These are phyloP conservation scores for Rhynchospora pubera DNA, from an alignment of 176 grass and related monocot genomes.

Conservation along the genomic window DNA sequence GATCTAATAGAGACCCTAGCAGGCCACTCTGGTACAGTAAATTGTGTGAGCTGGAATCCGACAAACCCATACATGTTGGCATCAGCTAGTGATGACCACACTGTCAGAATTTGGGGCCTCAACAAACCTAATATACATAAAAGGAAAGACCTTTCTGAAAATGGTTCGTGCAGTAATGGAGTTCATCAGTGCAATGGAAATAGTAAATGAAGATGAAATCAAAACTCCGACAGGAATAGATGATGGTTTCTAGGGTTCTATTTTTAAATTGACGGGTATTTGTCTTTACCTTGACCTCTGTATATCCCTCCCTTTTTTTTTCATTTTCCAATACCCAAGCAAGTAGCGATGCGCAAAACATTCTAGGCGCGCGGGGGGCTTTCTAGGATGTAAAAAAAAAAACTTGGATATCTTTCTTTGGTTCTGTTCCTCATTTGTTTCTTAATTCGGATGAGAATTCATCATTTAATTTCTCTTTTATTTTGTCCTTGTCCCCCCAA, in stretches of 20 bases:
- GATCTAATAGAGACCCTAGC: slow-evolving; percentile 58
- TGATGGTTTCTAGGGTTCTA: slow-evolving; percentile 2
- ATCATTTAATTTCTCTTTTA: not conserved
- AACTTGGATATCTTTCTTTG: slow-evolving; percentile 37
- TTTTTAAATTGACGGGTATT: slow-evolving; percentile 11
- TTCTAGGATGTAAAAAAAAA: slow-evolving; percentile 26
- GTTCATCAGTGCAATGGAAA: slow-evolving; percentile 66
- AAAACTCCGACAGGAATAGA: slow-evolving; percentile 32
- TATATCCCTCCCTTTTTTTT: slow-evolving; percentile 47
- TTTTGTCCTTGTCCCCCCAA: too few species aligned
- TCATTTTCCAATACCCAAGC: slow-evolving; percentile 27
- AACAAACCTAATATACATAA: slow-evolving; percentile 39
- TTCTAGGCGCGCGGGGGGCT: slow-evolving; percentile 30
- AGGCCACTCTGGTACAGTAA: slow-evolving; percentile 78
- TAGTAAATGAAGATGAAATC: slow-evolving; percentile 27
- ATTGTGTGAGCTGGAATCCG: slow-evolving; percentile 92
- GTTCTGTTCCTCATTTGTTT: slow-evolving; percentile 51
- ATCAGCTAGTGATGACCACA: slow-evolving; percentile 71
- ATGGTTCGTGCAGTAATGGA: slow-evolving; percentile 48
- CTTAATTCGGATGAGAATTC: slow-evolving; percentile 46
- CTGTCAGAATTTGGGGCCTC: slow-evolving; percentile 74
- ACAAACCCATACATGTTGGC: slow-evolving; percentile 80
- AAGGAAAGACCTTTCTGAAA: slow-evolving; percentile 48
- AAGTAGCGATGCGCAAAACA: slow-evolving; percentile 26
- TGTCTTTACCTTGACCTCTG: slow-evolving; percentile 31